Conservation (phyloP, 805 yeast species). For the Hyphopichia homilentoma region DNA sequence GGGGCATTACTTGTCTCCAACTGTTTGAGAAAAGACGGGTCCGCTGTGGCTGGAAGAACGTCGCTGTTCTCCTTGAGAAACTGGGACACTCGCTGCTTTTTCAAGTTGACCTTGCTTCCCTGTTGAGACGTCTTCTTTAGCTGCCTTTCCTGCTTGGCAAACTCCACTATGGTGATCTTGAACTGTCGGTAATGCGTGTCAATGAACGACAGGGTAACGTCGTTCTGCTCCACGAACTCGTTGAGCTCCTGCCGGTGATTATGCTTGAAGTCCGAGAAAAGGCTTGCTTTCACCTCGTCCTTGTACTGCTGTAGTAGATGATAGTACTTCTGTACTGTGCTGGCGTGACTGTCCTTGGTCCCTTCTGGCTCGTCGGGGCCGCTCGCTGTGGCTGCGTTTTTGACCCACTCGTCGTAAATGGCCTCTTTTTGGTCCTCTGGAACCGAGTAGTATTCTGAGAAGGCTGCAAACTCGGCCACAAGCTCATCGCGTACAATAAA, state of each 20-base stretch:
- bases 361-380: slow-evolving; percentile 4
- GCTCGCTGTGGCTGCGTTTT: slow-evolving; percentile 3
- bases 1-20: slow-evolving; percentile 1
- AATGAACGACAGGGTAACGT: no score
- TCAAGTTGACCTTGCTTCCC: slow-evolving; percentile 21
- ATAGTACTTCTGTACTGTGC: slow-evolving; percentile 17
- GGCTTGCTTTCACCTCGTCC: slow-evolving; percentile 20
- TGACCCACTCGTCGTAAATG: slow-evolving; percentile 25
- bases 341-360: slow-evolving; percentile 15
- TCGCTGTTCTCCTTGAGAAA: slow-evolving; percentile 11
- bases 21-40: no score
- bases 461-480: slow-evolving; percentile 20
- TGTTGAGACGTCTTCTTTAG: slow-evolving; percentile 12
- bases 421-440: slow-evolving; percentile 15
- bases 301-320: slow-evolving; percentile 26
- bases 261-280: slow-evolving; percentile 24
- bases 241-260: slow-evolving; percentile 11
- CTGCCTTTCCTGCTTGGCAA: slow-evolving; percentile 23
- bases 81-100: slow-evolving; percentile 21
- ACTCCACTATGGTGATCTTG: slow-evolving; percentile 25
- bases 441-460: slow-evolving; percentile 27
- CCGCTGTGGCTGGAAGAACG: neutral
- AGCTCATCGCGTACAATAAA: slow-evolving; percentile 34
- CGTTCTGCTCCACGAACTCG: slow-evolving; percentile 8
- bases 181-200: slow-evolving; percentile 23